Evolutionary conservation across 345 rosid species (phyloP).

Genomic region (Eucalyptus virginea): DNA sequence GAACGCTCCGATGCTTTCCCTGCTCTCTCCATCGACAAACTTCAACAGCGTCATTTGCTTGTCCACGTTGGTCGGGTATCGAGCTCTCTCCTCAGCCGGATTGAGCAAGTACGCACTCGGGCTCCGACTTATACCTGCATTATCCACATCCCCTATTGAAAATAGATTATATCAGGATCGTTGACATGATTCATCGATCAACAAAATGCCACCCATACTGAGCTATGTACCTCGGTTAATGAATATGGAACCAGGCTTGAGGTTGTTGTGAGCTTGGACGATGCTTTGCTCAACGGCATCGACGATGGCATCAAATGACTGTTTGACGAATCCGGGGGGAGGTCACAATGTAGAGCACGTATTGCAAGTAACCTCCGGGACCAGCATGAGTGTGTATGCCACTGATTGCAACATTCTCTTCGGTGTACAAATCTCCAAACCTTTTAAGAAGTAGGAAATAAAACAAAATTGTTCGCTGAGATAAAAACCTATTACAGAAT

Average conservation of each 20-base stretch:
- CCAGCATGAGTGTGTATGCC: slow-evolving; percentile 60
- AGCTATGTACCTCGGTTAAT: slow-evolving; percentile 16
- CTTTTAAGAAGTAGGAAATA: not conserved
- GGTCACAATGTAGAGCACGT: slow-evolving; percentile 28
- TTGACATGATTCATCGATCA: not conserved
- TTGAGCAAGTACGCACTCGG: slow-evolving; percentile 45
- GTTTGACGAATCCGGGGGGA: slow-evolving; percentile 36
- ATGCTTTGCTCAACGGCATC: slow-evolving; percentile 35
- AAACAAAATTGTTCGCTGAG: not conserved
- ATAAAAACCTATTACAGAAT: not conserved
- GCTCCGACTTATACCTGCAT: slow-evolving; percentile 47
- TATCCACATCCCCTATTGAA: slow-evolving; percentile 24
- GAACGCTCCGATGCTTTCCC: slow-evolving; percentile 31
- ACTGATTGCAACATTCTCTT: slow-evolving; percentile 46
- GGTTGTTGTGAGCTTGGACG: slow-evolving; percentile 35
- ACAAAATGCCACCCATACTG: not conserved
- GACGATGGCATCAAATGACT: slow-evolving; percentile 49
- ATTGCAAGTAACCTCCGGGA: slow-evolving; percentile 52
- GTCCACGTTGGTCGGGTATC: slow-evolving; percentile 26
- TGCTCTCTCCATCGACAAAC: slow-evolving; percentile 10
- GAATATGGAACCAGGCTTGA: slow-evolving; percentile 33
- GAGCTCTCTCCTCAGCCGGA: slow-evolving; percentile 34
- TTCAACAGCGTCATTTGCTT: slow-evolving; percentile 44
- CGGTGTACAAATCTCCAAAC: slow-evolving; percentile 34
- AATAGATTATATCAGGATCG: not conserved